Conservation (phyloP, 495 filamentous ascomycete genomes). For the Penicillium maclennaniae region DNA sequence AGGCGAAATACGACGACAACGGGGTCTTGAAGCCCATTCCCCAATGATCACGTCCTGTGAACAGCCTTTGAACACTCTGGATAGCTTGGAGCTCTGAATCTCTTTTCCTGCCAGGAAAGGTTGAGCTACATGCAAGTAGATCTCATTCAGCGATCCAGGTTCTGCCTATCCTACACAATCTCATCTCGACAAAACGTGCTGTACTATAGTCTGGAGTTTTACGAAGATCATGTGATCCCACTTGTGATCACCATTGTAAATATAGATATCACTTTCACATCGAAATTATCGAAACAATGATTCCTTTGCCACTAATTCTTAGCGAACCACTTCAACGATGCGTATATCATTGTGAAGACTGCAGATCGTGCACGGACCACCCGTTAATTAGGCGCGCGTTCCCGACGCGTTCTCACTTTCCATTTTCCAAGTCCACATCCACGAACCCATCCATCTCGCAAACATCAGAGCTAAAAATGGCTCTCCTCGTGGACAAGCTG, state of each 20-base stretch:
- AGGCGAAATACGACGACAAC: slow-evolving; percentile 84
- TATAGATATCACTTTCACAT: background rate
- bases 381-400: slow-evolving; percentile 39
- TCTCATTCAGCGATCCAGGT: background rate
- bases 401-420: slow-evolving; percentile 34
- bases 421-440: slow-evolving; percentile 13
- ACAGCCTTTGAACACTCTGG: background rate
- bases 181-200: slow-evolving; percentile 19
- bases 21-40: slow-evolving; percentile 52
- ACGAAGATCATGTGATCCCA: background rate
- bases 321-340: background rate
- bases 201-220: slow-evolving; percentile 20
- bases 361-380: slow-evolving; percentile 34
- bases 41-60: slow-evolving; percentile 9
- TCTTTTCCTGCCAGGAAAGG: background rate
- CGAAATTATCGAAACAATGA: background rate
- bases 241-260: slow-evolving; percentile 5
- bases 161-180: slow-evolving; percentile 4
- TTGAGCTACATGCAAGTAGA: background rate
- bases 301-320: background rate
- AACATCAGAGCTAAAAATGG: slow-evolving; percentile 42
- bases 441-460: background rate
- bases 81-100: background rate
- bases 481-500: slow-evolving; percentile 90
- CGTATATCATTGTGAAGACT: background rate